phyloP scores from a whole-genome alignment of 1,139 yeast species.

The Hansenula sp. region DNA sequence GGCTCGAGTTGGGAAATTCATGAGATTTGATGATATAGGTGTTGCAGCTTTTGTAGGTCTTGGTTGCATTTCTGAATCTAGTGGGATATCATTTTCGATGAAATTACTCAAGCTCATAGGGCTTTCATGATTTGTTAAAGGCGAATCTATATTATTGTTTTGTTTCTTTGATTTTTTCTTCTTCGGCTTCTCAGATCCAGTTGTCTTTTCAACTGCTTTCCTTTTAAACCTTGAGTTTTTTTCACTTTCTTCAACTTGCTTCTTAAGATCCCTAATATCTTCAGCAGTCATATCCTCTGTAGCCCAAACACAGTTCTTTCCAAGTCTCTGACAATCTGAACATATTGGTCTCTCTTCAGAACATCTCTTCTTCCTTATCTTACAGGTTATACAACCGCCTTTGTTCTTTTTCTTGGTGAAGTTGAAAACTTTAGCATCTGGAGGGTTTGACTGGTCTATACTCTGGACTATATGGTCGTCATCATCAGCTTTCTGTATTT shows the following conservation, averaged over 20 bases:
- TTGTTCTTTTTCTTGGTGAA: conserved; percentile 35
- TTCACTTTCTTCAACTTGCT: conserved; percentile 24
- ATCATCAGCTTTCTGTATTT: background rate
- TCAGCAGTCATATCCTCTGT: conserved; percentile 22
- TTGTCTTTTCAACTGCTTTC: conserved; percentile 7
- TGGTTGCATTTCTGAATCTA: conserved; percentile 9
- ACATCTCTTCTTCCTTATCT: conserved; percentile 59
- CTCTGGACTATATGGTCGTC: conserved; percentile 12
- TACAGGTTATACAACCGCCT: conserved; percentile 59
- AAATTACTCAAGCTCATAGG: background rate
- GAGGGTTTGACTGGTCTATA: conserved; percentile 9
- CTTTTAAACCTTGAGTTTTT: conserved; percentile 15
- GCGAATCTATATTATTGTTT: background rate
- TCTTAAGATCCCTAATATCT: conserved; percentile 19
- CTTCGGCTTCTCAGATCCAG: conserved; percentile 2
- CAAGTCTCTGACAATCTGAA: conserved; percentile 44
- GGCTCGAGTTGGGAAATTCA: background rate
- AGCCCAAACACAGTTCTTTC: conserved; percentile 45
- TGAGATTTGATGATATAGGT: conserved; percentile 3
- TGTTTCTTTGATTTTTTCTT: background rate
- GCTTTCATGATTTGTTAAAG: background rate
- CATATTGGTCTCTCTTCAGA: conserved; percentile 53
- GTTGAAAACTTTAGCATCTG: conserved; percentile 18
- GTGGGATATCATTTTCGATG: conserved; percentile 3
- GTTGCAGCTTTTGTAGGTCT: conserved; percentile 15